Evolutionary conservation across 2,329 filamentous ascomycete species (phyloP), one percentile per base, ranked within the genome.

Genomic region (Phaeosphaeriaceae sp.): DNA sequence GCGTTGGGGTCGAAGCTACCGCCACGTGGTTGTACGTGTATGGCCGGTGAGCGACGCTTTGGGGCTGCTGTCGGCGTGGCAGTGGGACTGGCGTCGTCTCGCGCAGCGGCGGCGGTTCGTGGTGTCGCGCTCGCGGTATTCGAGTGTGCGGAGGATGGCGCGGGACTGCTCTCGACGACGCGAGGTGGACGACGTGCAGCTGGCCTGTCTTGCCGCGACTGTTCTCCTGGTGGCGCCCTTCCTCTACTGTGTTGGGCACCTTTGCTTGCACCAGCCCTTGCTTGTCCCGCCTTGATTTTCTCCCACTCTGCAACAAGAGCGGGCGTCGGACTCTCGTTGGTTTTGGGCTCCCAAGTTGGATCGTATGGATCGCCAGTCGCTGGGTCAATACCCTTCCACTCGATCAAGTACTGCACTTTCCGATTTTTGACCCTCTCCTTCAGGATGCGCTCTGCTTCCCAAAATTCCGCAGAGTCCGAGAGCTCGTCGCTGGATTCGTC

Each of bases 371-470:
- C 69, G 19, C 83, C 84, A 41, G 84, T 85, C 1, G 64, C 58
- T n/a, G 79, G 74, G 66, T 87, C 75, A 51, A 51, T 53, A 57
- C 83, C 81, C 48, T 79, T 81, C 87, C 87, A 89, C 66, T 87
- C 82, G 53, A 89, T 81, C 2, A 79, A 69, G 63, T 87, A 89
- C n/a, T 65, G 47, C 3, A 58, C 48, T 10, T 78, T 60, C 10
- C 62, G 59, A 11, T 66, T 68, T 47, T 77, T 33, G 0, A 51
- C 41, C 3, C 36, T 49, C 53, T 73, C 63, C 5, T 65, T 54
- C 0, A 69, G 48, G 24, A 74, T 72, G 31, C 51, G 36, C 5
- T 60, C 51, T 1, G 60, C 67, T 22, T 56, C 57, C 53, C 59
- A 69, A 5, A 45, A 19, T 4, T 33, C 11, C 19, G 49, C 47